Base-by-base conservation (phyloP, 805 yeast species). In the Yarrowia keelungensis region DNA sequence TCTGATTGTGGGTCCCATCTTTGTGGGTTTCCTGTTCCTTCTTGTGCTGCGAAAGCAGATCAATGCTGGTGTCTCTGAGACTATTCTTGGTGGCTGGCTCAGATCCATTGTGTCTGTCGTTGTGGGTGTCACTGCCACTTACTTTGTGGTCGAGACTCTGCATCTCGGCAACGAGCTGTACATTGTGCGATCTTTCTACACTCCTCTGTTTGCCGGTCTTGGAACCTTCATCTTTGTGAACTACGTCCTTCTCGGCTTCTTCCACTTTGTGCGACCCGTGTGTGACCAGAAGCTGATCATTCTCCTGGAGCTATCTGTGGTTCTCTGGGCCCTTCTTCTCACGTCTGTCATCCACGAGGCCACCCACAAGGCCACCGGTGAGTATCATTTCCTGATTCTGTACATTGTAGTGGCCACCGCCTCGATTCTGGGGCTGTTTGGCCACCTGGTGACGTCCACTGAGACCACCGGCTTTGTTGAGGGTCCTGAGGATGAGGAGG, bases 281-380 rank as follows among this genome's bases (percentile, higher is more conserved):
- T 84, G 82, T 69, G 88, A 87, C 72, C 87, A 86, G 72, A 89
- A 90, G 74, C 81, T 88, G 68, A 79, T 86, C 19, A 79, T 84
- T 2, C 75, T 88, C 2, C 73, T 87, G 26, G 89, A 89, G 76
- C 76, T 85, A 12, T 83, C 87, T 42, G 75, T 84, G 43, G 69
- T 84, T 3, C 78, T 83, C 69, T 92, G 97, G 97, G 67, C 82
- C 0, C 72, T 78, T 0, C 80, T 89, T 67, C 74, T 88, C 2
- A 80, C 83, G 66, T 77, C 82, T 14, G 88, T 90, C 9, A 80
- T 85, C 32, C 74, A 82, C 36, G 81, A 83, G 54, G 82, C 83
- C 71, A 77, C 80, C 0, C 79, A 81, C 46, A 82, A 82, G 46
- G 88, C 86, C 72, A 80, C 73, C 69, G 84, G 87, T 61, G 82